phyloP scores from a whole-genome alignment of 768 basidiomycete species.

The Mycena capillaripes region DNA sequence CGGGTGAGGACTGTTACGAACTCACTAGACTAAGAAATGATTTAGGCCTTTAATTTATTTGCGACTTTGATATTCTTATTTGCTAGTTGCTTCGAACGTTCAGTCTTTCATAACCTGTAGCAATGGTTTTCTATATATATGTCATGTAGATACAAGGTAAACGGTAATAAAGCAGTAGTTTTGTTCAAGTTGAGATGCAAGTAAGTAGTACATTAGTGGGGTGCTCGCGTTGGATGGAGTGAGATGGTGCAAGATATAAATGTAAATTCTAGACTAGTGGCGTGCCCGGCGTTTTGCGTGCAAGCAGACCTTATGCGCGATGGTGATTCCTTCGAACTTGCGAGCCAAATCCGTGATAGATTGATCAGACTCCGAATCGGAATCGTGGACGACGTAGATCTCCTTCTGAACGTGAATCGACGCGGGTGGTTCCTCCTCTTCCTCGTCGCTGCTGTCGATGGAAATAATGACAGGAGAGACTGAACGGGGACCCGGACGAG shows the following conservation, averaged over 20 bases:
- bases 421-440: background rate
- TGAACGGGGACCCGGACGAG: constrained; percentile 30
- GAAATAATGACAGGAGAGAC: background rate
- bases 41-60: too few relatives aligned
- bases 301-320: constrained; percentile 22
- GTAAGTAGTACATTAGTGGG: background rate
- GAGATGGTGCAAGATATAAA: too few relatives aligned
- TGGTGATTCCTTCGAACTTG: constrained; percentile 24
- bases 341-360: constrained; percentile 13
- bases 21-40: too few relatives aligned
- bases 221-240: too few relatives aligned
- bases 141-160: constrained; percentile 3
- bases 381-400: constrained; percentile 28
- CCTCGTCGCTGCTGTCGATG: constrained; percentile 24
- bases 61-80: too few relatives aligned
- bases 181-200: background rate
- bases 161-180: constrained; percentile 12
- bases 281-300: constrained; percentile 7
- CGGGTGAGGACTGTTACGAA: too few relatives aligned
- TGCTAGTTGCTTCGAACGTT: too few relatives aligned
- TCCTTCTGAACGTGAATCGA: constrained; percentile 10
- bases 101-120: constrained; percentile 26
- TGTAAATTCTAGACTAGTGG: background rate
- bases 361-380: constrained; percentile 21
- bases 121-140: constrained; percentile 28